Evolutionary conservation across 345 rosid species (phyloP).

Genomic region (Litchi chinensis): DNA sequence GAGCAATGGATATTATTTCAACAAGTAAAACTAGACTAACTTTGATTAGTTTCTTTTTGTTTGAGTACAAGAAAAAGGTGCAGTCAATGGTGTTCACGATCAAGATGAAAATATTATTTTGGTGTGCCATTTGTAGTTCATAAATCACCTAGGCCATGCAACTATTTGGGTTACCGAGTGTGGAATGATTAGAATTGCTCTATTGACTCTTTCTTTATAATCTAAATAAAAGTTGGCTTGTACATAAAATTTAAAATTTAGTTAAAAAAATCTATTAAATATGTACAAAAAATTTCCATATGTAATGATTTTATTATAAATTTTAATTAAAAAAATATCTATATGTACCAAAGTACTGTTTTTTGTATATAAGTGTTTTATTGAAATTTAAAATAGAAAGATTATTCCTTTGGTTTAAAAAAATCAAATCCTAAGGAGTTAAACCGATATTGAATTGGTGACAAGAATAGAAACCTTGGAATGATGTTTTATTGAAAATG

Average conservation of each 20-base stretch:
- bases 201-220: constrained; percentile 73
- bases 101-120: constrained; percentile 61
- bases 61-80: constrained; percentile 43
- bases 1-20: constrained; percentile 44
- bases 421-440: too few species aligned
- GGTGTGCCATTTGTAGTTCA: constrained; percentile 62
- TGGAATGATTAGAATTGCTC: constrained; percentile 76
- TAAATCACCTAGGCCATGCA: constrained; percentile 82
- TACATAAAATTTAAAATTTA: neutral
- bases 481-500: too few species aligned
- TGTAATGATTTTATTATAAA: too few species aligned
- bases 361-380: too few species aligned
- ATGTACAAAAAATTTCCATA: too few species aligned
- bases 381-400: too few species aligned
- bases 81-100: constrained; percentile 83
- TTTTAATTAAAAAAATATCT: too few species aligned
- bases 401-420: too few species aligned
- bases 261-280: too few species aligned
- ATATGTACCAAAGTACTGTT: too few species aligned
- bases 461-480: constrained; percentile 26
- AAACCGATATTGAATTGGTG: constrained; percentile 64
- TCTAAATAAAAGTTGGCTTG: constrained; percentile 74
- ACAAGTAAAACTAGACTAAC: constrained; percentile 27
- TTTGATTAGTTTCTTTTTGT: constrained; percentile 35
- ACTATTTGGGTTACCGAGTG: constrained; percentile 75